A percentile compares a stretch with the other conserved stretches of the same genome.
Evolutionary conservation across 129 eudicot genomes (phyloP).

Genomic region (Tanacetum coccineum): DNA sequence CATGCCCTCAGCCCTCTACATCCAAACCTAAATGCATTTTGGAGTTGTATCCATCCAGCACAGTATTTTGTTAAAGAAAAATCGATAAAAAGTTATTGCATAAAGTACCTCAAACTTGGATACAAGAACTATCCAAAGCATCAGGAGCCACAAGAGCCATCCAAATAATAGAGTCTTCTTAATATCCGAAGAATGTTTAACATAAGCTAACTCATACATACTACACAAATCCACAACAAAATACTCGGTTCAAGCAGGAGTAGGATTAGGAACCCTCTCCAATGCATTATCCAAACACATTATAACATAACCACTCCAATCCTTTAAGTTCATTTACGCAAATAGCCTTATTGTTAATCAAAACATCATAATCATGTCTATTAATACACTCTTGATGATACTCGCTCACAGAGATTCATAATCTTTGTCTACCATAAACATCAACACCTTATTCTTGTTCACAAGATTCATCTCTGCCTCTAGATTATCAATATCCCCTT

Average conservation of each 20-base stretch:
- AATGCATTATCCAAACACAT: slow-evolving; percentile 81
- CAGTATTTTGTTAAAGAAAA: too few relatives aligned
- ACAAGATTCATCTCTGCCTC: slow-evolving; percentile 60
- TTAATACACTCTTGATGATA: slow-evolving; percentile 89
- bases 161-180: slow-evolving; percentile 49
- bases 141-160: too few relatives aligned
- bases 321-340: slow-evolving; percentile 93
- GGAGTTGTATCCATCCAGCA: too few relatives aligned
- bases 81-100: too few relatives aligned
- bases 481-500: background rate
- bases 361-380: slow-evolving; percentile 31
- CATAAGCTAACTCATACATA: slow-evolving; percentile 96
- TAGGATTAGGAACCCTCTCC: slow-evolving; percentile 65
- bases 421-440: slow-evolving; percentile 75
- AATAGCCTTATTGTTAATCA: slow-evolving; percentile 30
- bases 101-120: too few relatives aligned
- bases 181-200: slow-evolving; percentile 74
- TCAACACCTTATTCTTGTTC: slow-evolving; percentile 57
- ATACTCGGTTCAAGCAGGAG: slow-evolving; percentile 73
- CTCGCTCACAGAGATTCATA: slow-evolving; percentile 86
- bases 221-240: slow-evolving; percentile 90
- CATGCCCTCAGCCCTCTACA: too few relatives aligned
- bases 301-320: slow-evolving; percentile 71
- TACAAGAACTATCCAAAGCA: too few relatives aligned
- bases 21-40: too few relatives aligned